Conservation (phyloP, 805 yeast genomes). For the Pichia eremophila region DNA sequence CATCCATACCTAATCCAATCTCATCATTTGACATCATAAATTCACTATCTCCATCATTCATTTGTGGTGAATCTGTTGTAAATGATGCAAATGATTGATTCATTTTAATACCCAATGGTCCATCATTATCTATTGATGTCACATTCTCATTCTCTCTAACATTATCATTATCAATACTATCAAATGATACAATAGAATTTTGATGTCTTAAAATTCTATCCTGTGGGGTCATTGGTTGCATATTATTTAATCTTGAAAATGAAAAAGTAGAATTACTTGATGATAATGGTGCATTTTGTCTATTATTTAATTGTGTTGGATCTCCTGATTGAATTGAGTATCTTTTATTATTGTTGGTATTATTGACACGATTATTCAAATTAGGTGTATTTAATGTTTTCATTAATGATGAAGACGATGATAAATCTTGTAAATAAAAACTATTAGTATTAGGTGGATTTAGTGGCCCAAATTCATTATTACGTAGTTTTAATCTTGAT, state of each 20-base stretch:
- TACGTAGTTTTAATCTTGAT: slow-evolving; percentile 9
- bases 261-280: slow-evolving; percentile 7
- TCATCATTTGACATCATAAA: slow-evolving; percentile 4
- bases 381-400: slow-evolving; percentile 15
- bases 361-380: not conserved
- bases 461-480: slow-evolving; percentile 1
- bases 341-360: slow-evolving; percentile 13
- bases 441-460: not conserved
- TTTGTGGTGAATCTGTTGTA: not conserved
- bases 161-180: not conserved
- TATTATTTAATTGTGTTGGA: slow-evolving; percentile 36
- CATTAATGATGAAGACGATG: slow-evolving; percentile 18
- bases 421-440: slow-evolving; percentile 25
- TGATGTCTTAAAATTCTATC: slow-evolving; percentile 15
- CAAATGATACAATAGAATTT: slow-evolving; percentile 10
- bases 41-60: not conserved
- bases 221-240: slow-evolving; percentile 10
- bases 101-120: not conserved
- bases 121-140: not conserved
- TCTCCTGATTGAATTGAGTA: slow-evolving; percentile 34
- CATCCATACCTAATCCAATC: slow-evolving; percentile 10
- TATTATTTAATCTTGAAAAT: slow-evolving; percentile 5
- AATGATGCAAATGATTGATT: not conserved
- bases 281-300: slow-evolving; percentile 9
- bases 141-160: not conserved